phyloP scores from a whole-genome alignment of 306 rosid species.

The Quercus engelmannii region DNA sequence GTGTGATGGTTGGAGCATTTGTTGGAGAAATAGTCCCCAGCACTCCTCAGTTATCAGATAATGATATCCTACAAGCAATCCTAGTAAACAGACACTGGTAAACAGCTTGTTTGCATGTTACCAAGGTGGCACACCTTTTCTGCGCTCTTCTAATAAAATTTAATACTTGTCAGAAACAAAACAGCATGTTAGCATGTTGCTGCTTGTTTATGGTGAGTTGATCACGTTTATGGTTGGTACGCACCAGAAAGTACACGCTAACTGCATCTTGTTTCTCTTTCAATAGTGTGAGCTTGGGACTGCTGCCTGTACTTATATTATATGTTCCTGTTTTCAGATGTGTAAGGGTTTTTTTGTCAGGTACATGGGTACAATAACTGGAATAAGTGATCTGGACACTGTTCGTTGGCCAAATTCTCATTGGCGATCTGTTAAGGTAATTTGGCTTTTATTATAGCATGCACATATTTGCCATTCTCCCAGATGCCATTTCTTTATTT shows the following conservation, averaged over 20 bases:
- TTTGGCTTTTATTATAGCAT: background rate
- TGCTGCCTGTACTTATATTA: conserved; percentile 8
- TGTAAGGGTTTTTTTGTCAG: conserved; percentile 29
- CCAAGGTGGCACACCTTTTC: too few species aligned
- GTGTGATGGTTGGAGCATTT: background rate
- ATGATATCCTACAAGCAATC: background rate
- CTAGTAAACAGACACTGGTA: background rate
- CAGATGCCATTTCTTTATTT: conserved; percentile 5
- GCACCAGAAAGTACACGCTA: background rate
- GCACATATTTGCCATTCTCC: background rate
- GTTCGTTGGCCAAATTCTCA: conserved; percentile 86
- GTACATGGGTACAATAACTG: conserved; percentile 94
- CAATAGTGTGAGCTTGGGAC: background rate
- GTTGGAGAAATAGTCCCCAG: background rate
- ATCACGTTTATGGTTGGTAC: background rate
- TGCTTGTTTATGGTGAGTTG: background rate
- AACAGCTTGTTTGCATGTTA: background rate
- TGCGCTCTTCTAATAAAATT: too few species aligned
- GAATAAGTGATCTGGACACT: conserved; percentile 77
- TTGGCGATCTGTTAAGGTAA: conserved; percentile 90
- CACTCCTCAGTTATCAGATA: background rate
- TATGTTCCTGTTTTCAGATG: background rate
- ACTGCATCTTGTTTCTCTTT: background rate
- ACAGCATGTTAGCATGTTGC: background rate
- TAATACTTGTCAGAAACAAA: background rate